A percentile compares a stretch with the other conserved stretches of the same genome.
phyloP scores from a whole-genome alignment of 2,329 filamentous ascomycete species.

The Trichoderma sp. region DNA sequence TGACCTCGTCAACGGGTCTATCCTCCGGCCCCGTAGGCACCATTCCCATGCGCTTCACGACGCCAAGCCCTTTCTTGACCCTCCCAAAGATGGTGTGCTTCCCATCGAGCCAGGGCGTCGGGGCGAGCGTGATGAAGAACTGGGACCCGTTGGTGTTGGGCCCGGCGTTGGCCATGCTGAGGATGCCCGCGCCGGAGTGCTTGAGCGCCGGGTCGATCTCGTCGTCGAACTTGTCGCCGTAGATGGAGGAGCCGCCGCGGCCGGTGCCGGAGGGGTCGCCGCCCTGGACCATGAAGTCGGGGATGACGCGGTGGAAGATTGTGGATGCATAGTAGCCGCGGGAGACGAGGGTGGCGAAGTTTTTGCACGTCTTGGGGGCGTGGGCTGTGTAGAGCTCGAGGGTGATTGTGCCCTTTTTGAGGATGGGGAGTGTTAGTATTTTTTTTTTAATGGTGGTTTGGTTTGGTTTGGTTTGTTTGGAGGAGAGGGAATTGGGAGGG shows the following conservation, averaged over 20 bases:
- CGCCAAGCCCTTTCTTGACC: constrained; percentile 75
- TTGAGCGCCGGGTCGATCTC: constrained; percentile 77
- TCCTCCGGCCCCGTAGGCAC: constrained; percentile 83
- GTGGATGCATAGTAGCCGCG: constrained; percentile 86
- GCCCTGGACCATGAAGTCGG: constrained; percentile 93
- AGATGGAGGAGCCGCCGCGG: constrained; percentile 83
- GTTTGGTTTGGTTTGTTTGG: background rate
- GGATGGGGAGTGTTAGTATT: background rate
- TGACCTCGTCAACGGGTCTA: constrained; percentile 75
- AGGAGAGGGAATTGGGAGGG: background rate
- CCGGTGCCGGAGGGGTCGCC: constrained; percentile 94
- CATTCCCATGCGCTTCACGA: constrained; percentile 84
- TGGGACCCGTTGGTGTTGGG: constrained; percentile 92
- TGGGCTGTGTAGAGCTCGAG: constrained; percentile 88
- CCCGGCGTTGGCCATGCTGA: constrained; percentile 95
- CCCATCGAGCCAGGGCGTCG: constrained; percentile 93
- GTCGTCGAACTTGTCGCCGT: constrained; percentile 90
- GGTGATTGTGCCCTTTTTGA: constrained; percentile 68
- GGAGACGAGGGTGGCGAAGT: constrained; percentile 76
- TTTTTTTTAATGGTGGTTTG: background rate
- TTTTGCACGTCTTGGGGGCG: constrained; percentile 83
- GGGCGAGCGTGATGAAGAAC: constrained; percentile 93
- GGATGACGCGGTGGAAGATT: constrained; percentile 91
- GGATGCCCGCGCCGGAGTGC: constrained; percentile 88
- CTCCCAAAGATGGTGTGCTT: constrained; percentile 97